Evolutionary conservation across 345 rosid genomes (phyloP).

Genomic region (Salix viminalis): DNA sequence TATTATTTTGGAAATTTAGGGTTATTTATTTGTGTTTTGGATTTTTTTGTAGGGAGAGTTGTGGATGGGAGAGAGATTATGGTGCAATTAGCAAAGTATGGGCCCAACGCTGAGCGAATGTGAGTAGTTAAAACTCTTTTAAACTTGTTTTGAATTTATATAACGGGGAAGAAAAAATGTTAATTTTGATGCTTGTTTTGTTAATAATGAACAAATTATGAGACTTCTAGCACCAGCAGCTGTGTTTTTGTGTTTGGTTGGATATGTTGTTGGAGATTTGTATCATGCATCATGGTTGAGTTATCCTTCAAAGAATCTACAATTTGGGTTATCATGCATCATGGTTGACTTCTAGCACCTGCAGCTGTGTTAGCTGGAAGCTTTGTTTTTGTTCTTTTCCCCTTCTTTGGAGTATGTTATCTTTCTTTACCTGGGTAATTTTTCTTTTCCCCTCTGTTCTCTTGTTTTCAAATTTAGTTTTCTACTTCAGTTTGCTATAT

Average conservation of each 20-base stretch:
- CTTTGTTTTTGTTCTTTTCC: neutral
- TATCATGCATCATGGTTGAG: neutral
- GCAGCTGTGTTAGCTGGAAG: neutral
- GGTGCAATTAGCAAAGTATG: conserved; percentile 24
- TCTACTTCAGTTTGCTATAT: neutral
- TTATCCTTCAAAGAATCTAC: neutral
- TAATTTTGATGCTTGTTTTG: neutral
- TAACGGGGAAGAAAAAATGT: neutral
- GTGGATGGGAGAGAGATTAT: conserved; percentile 28
- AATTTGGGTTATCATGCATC: neutral
- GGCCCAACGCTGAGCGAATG: conserved; percentile 15
- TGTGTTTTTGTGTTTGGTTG: neutral
- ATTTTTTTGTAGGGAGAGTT: conserved; percentile 7
- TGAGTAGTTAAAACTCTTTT: neutral
- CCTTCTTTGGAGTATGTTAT: no score
- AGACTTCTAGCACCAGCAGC: neutral
- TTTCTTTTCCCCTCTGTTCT: neutral
- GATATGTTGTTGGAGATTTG: neutral
- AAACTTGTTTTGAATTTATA: neutral
- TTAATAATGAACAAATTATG: neutral
- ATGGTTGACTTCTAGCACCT: no score
- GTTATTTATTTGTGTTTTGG: neutral
- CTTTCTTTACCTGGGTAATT: neutral
- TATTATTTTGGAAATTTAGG: neutral
- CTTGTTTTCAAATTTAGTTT: neutral